Base-by-base conservation (phyloP, 495 filamentous ascomycete genomes). In the Aspergillus haitiensis region DNA sequence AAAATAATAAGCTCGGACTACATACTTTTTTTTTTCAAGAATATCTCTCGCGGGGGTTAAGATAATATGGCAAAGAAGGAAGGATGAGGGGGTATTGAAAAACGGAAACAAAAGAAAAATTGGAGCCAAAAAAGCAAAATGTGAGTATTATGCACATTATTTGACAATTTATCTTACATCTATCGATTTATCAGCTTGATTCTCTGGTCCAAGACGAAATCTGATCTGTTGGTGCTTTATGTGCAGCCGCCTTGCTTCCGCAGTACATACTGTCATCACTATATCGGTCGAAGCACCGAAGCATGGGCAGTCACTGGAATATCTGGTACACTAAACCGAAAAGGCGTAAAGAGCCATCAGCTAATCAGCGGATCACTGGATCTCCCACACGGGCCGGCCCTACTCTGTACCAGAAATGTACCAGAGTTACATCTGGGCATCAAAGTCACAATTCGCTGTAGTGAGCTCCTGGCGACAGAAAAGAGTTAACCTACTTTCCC, bases 301-400 rank as follows among this genome's bases (percentile, higher is more conserved):
- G 40, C 33, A 50, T 33, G 39, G 21, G 21, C 21, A 27, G 49
- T 40, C 52, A n/a, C 33, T 36, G 32, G 46, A 42, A 36, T 61
- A 18, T 47, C 16, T 47, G 44, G 15, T n/a, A 47, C 44, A 16
- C 44, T 47, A 47, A 60, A 60, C 58, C 58, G 11, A 55, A 60
- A 55, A 37, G 35, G 58, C 58, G 48, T 9, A 55, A 60, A 60
- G 42, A 44, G 33, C 53, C 54, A 39, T 37, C 46, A 7, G 21
- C 15, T 6, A 31, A 31, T 40, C 32, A 15, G 45, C 37, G 44
- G 55, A 47, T 40, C 27, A 18, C 55, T 62, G 61, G 65, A 64
- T 62, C 56, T 53, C 44, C 35, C 15, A 60, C 21, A 27, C 66
- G 66, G 66, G 57, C 66, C 66, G 66, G 66, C 62, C 66, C 66